These are phyloP conservation scores for Datisca glomerata DNA, from an alignment of 306 rosid species.

Conservation along the genomic window DNA sequence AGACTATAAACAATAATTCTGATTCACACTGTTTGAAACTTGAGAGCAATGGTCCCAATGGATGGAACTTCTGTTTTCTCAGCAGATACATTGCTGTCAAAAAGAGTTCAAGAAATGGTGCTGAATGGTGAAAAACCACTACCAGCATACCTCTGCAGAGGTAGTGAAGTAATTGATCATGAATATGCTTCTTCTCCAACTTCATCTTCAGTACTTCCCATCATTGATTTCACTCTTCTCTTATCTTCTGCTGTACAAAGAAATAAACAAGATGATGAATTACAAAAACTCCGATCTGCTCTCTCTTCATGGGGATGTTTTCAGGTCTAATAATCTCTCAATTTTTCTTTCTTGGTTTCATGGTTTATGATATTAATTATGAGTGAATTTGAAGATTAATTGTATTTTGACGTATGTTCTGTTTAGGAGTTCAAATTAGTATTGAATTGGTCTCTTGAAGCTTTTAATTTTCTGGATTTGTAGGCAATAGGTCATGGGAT, in stretches of 20 bases:
- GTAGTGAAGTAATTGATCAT: conserved; percentile 1
- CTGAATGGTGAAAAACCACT: conserved; percentile 22
- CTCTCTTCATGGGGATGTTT: conserved; percentile 33
- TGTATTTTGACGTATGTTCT: too few species aligned
- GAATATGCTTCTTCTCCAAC: conserved; percentile 10
- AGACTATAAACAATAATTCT: too few species aligned
- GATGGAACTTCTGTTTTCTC: neutral
- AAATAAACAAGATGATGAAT: conserved; percentile 9
- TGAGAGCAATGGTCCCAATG: neutral
- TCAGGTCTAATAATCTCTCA: conserved; percentile 20
- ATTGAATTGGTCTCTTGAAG: too few species aligned
- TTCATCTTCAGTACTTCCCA: too few species aligned
- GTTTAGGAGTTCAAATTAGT: too few species aligned
- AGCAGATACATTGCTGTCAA: conserved; percentile 15
- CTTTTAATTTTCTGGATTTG: too few species aligned
- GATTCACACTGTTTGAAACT: too few species aligned
- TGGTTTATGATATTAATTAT: too few species aligned
- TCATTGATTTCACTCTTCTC: conserved; percentile 16
- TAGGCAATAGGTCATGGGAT: conserved; percentile 34
- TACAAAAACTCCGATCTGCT: conserved; percentile 21
- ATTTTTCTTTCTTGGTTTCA: too few species aligned
- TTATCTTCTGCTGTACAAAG: conserved; percentile 4
- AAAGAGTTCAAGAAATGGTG: conserved; percentile 30
- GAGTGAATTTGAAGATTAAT: too few species aligned
- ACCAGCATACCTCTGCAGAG: conserved; percentile 23